These are phyloP conservation scores for Pythium myriotylum DNA, from an alignment of 352 stramenopile genomes.

Conservation along the genomic window DNA sequence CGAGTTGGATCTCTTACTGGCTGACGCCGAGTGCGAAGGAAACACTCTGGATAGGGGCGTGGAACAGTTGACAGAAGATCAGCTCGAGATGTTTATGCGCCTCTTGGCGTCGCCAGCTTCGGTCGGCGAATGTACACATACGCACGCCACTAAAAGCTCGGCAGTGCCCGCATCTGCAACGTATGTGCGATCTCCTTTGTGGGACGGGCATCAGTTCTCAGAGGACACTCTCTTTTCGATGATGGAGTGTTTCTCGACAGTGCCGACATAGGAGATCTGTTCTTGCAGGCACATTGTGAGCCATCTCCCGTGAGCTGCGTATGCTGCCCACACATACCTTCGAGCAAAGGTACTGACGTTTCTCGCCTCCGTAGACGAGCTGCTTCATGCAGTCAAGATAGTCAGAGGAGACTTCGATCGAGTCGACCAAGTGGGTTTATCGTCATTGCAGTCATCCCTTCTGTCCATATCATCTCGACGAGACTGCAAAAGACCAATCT, in stretches of 20 bases:
- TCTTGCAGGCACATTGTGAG: neutral
- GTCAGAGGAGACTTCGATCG: neutral
- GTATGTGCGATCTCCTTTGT: slow-evolving; percentile 1
- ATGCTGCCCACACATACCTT: neutral
- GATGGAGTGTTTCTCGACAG: slow-evolving; percentile 26
- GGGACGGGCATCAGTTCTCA: slow-evolving; percentile 23
- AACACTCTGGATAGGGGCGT: neutral
- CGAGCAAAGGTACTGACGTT: neutral
- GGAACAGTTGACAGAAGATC: slow-evolving; percentile 22
- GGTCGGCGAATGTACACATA: slow-evolving; percentile 2
- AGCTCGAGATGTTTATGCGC: slow-evolving; percentile 25
- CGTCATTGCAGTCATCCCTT: neutral
- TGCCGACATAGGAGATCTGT: slow-evolving; percentile 22
- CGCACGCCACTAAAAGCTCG: neutral
- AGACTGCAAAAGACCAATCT: neutral
- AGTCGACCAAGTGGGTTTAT: neutral
- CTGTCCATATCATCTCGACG: neutral
- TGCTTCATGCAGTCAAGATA: neutral
- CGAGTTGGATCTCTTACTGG: slow-evolving; percentile 16
- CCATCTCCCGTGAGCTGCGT: slow-evolving; percentile 15
- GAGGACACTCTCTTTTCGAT: slow-evolving; percentile 28
- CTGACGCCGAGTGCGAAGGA: slow-evolving; percentile 6
- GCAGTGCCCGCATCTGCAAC: neutral
- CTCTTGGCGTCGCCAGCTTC: slow-evolving; percentile 6
- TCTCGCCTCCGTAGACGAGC: neutral